These are phyloP conservation scores for Rhodotorula sp. DNA, from an alignment of 1,284 basidiomycete species.

Conservation along the genomic window DNA sequence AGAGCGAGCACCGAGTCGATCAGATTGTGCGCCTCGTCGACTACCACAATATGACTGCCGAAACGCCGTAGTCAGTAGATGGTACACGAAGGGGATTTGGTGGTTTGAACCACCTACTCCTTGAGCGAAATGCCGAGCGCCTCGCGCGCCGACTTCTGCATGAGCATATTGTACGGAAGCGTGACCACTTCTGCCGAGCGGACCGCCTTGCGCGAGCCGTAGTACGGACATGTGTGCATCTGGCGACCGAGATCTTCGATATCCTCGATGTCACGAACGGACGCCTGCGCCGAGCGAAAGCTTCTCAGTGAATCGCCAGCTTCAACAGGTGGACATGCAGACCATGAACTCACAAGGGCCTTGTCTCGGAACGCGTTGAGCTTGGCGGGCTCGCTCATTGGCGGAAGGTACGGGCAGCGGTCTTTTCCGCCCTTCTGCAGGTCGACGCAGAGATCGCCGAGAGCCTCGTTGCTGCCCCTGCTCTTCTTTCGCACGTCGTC, in stretches of 20 bases:
- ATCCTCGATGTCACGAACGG: constrained; percentile 92
- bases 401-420: constrained; percentile 76
- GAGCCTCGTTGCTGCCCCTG: constrained; percentile 58
- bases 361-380: constrained; percentile 87
- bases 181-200: constrained; percentile 81
- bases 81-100: not conserved
- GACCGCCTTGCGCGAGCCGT: constrained; percentile 80
- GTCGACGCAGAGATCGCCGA: constrained; percentile 90
- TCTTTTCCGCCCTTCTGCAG: constrained; percentile 70
- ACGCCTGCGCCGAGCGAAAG: constrained; percentile 57
- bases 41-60: constrained; percentile 66
- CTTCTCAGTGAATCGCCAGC: not conserved
- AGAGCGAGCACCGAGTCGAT: constrained; percentile 73
- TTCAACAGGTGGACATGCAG: not conserved
- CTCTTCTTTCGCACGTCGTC: constrained; percentile 64
- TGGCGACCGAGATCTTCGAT: constrained; percentile 69
- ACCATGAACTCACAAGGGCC: constrained; percentile 63
- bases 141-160: constrained; percentile 80
- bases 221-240: constrained; percentile 83
- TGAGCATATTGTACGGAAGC: constrained; percentile 87
- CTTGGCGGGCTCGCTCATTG: constrained; percentile 64
- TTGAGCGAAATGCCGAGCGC: constrained; percentile 79
- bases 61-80: not conserved
- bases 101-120: constrained; percentile 52
- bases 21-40: constrained; percentile 89